These are phyloP conservation scores for Linanthus parryae DNA, from an alignment of 148 eudicot genomes.

Conservation along the genomic window DNA sequence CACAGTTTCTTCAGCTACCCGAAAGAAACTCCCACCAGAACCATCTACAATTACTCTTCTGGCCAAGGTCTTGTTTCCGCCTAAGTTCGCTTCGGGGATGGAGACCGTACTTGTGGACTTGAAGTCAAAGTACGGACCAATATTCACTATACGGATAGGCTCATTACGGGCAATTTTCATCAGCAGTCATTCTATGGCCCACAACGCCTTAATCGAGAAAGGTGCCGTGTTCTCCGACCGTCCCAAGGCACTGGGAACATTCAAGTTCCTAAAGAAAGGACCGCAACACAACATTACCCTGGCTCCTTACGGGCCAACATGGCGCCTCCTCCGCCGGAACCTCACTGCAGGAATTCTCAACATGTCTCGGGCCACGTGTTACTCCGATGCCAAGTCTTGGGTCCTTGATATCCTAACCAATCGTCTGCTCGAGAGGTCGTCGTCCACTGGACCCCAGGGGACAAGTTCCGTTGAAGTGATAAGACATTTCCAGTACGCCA, in stretches of 20 bases:
- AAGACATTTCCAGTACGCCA: slow-evolving; percentile 53
- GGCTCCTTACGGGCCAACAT: slow-evolving; percentile 23
- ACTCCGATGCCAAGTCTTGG: slow-evolving; percentile 11
- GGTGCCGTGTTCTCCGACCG: slow-evolving; percentile 44
- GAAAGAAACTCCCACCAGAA: slow-evolving; percentile 48
- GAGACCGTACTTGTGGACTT: slow-evolving; percentile 30
- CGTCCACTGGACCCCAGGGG: no score
- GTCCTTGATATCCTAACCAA: slow-evolving; percentile 1
- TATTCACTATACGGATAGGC: slow-evolving; percentile 8
- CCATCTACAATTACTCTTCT: slow-evolving; percentile 35
- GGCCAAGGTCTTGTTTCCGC: slow-evolving; percentile 27
- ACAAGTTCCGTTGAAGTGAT: slow-evolving; percentile 25
- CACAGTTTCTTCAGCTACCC: no score
- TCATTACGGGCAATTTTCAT: slow-evolving; percentile 8
- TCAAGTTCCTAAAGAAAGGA: slow-evolving; percentile 20
- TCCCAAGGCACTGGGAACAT: slow-evolving; percentile 6
- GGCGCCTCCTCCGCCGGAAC: slow-evolving; percentile 15
- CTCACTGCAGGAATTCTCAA: slow-evolving; percentile 6
- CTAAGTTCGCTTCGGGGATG: slow-evolving; percentile 33
- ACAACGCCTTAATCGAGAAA: slow-evolving; percentile 16
- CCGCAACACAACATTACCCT: slow-evolving; percentile 30
- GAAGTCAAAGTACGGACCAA: slow-evolving; percentile 37
- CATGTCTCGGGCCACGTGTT: slow-evolving; percentile 1
- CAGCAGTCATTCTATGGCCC: slow-evolving; percentile 1
- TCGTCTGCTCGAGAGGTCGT: neutral